Evolutionary conservation across 1,284 basidiomycete genomes (phyloP), one percentile per base, ranked within the genome.

Genomic region (Rhizoctonia solani): DNA sequence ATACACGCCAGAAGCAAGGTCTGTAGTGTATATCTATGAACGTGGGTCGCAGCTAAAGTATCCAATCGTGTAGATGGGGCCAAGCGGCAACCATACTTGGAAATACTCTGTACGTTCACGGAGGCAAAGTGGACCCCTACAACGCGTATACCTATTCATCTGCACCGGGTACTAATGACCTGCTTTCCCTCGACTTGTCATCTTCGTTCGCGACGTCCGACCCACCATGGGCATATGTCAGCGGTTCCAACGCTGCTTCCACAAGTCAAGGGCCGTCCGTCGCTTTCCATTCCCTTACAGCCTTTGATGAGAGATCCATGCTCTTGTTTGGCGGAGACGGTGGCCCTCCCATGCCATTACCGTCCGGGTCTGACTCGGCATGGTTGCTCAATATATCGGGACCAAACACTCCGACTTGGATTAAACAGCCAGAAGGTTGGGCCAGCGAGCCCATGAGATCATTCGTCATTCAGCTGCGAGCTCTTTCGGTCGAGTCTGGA

Each of bases 271-370:
- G 83, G 0, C 90, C 89, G 5, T 76, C 83, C 4, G 80, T 92
- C 16, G 84, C 89, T n/a, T 94, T 91, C 88, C 89, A 93, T 73
- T 86, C 88, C 0, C 77, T 93, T 39, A 88, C 89, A 8, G 83
- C 87, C 3, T 82, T 85, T 77, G 84, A 84, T 67, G 76, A 77
- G 3, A 77, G 83, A 8, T 73, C 79, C 21, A 71, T 87, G 1
- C 79, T 95, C 1, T 75, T 87, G 11, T 91, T 93, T 69, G 92
- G 92, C 30, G 92, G 92, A 6, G 82, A 87, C 72, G 84, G 86
- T 6, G 89, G 83, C 0, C 81, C 86, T 0, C 81, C 82, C 11
- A 80, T 82, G 54, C 79, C 83, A 11, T 76, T 83, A n/a, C 79
- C 82, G 5, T 81, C 82, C 29, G 76, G 75, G 3, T 74, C 83